phyloP scores from a whole-genome alignment of 2,329 filamentous ascomycete species.

The Cercospora sojina region DNA sequence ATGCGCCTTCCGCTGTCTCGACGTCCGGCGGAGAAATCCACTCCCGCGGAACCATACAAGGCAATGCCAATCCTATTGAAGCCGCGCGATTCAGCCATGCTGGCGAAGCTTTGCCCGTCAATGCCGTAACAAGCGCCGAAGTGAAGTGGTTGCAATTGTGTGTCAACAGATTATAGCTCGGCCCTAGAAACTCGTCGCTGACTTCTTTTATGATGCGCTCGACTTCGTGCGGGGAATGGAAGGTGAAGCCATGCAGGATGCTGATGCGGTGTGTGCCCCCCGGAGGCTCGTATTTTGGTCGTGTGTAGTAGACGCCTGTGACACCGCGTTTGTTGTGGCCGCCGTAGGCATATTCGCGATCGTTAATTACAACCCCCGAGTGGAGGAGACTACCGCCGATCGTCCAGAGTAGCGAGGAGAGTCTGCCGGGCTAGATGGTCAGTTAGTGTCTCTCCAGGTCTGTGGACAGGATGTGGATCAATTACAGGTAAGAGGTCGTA shows the following conservation, averaged over 20 bases:
- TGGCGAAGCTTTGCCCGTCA: constrained; percentile 70
- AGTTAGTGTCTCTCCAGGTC: constrained; percentile 16
- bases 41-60: constrained; percentile 77
- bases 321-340: constrained; percentile 69
- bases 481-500: constrained; percentile 41
- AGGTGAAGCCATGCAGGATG: constrained; percentile 76
- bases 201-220: constrained; percentile 66
- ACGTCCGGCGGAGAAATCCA: constrained; percentile 79
- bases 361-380: constrained; percentile 77
- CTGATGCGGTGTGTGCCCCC: constrained; percentile 74
- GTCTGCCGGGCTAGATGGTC: constrained; percentile 61
- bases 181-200: constrained; percentile 71
- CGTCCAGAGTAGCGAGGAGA: constrained; percentile 76
- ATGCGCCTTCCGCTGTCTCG: constrained; percentile 68
- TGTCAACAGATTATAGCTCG: constrained; percentile 75
- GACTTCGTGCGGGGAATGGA: constrained; percentile 67
- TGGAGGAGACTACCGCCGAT: constrained; percentile 76
- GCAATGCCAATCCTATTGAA: constrained; percentile 75
- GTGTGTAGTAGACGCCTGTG: constrained; percentile 81
- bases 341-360: constrained; percentile 80
- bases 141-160: constrained; percentile 91
- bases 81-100: constrained; percentile 79
- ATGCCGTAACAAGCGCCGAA: constrained; percentile 67
- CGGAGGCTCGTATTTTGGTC: constrained; percentile 67
- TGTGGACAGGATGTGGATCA: not conserved